Evolutionary conservation across 2,329 filamentous ascomycete species (phyloP), one percentile per base, ranked within the genome.

Genomic region (Alternaria tenuissima): DNA sequence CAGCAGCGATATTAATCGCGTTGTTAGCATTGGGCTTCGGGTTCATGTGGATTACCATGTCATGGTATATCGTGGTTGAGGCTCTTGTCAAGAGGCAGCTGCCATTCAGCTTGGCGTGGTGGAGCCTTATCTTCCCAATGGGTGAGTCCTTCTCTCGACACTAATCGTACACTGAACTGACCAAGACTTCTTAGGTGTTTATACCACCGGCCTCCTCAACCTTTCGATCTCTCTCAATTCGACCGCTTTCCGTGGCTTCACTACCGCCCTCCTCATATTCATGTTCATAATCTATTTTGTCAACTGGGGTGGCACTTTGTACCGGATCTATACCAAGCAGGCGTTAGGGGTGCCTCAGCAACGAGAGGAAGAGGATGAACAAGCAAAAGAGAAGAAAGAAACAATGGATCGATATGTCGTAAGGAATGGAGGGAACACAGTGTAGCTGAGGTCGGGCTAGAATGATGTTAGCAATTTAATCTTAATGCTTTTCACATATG

Each of bases 51-150:
- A 61, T 68, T 6, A 59, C 59, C 5, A 47, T 66, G 12, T 46
- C 59, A 8, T 65, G 64, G 66, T 68, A 65, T n/a, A 47, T 63
- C 28, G 52, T 66, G 9, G 11, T 65, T 5, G 66, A 68, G 41
- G 53, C 52, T 26, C 26, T 59, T 3, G 43, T 65, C 8, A 59
- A 65, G 48, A 62, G 51, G 14, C 55, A 59, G 32, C 34, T 68
- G 24, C 58, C 66, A 3, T 66, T 60, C n/a, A 63, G 52, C 20
- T 38, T 68, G 51, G 58, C 64, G n/a, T 67, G 63, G 64, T 65
- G 63, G 61, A 65, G 59, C 16, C 47, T 66, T 57, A 66, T 67
- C 8, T 71, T 64, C 43, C 67, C 67, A 18, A 68, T 64, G 61
- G 59, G 58, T 65, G 61, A 36, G 61, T 46, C 26, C 3, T 4